A percentile compares a stretch with the other conserved stretches of the same genome.
These are phyloP conservation scores for Yarrowia deformans DNA, from an alignment of 805 yeast genomes.

Conservation along the genomic window DNA sequence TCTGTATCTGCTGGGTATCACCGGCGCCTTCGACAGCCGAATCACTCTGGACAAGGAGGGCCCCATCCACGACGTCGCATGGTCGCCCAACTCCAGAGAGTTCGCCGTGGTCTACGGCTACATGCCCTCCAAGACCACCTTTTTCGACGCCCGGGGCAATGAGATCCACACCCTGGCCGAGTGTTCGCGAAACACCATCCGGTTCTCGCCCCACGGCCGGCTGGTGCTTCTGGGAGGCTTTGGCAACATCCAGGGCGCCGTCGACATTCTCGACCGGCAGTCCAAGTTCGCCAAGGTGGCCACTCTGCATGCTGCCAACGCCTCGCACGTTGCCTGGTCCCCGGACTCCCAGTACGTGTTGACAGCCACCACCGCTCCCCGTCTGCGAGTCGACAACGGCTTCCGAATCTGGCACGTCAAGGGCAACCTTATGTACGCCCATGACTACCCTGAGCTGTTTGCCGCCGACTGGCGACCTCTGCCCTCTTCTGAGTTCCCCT, in stretches of 20 bases:
- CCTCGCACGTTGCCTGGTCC: conserved; percentile 97
- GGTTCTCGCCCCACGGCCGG: conserved; percentile 93
- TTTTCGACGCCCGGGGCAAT: conserved; percentile 94
- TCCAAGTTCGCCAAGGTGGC: conserved; percentile 80
- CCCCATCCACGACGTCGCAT: conserved; percentile 95
- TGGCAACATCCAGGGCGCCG: conserved; percentile 96
- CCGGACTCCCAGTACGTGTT: conserved; percentile 94
- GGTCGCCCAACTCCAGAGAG: conserved; percentile 97
- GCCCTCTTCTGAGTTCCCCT: conserved; percentile 62
- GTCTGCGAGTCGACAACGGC: conserved; percentile 96
- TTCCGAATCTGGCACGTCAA: conserved; percentile 90
- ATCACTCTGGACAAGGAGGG: conserved; percentile 90
- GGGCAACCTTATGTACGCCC: conserved; percentile 79
- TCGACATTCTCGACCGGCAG: conserved; percentile 92
- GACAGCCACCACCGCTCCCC: conserved; percentile 97
- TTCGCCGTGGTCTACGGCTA: conserved; percentile 97
- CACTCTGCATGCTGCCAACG: conserved; percentile 88
- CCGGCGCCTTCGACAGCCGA: conserved; percentile 89
- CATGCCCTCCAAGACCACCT: conserved; percentile 96
- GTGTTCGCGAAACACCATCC: conserved; percentile 85
- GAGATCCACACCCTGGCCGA: conserved; percentile 81
- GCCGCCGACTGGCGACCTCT: conserved; percentile 86
- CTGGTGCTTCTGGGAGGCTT: conserved; percentile 94
- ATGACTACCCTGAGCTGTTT: conserved; percentile 82
- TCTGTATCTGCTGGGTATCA: conserved; percentile 85